Conservation (phyloP, 768 basidiomycete genomes). For the Kwoniella sp. region DNA sequence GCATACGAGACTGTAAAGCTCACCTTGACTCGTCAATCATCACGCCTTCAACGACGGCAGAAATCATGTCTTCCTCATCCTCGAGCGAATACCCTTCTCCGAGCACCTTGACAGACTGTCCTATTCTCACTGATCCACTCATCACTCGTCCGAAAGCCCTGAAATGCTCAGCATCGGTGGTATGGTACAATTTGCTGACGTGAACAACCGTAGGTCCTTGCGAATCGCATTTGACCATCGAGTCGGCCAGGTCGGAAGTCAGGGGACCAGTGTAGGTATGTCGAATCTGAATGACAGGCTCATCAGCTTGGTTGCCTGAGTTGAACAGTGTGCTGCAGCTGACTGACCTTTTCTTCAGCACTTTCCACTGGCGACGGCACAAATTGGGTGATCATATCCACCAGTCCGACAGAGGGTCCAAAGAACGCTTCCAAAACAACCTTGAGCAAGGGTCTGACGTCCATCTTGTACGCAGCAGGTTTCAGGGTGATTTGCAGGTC, state of each 20-base stretch:
- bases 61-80: slow-evolving; percentile 98
- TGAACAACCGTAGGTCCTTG: slow-evolving; percentile 91
- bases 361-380: slow-evolving; percentile 68
- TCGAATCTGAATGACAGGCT: slow-evolving; percentile 64
- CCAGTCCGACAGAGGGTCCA: slow-evolving; percentile 80
- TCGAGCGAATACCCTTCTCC: slow-evolving; percentile 98
- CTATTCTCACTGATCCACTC: slow-evolving; percentile 84
- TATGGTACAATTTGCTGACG: slow-evolving; percentile 90
- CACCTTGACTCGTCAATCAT: slow-evolving; percentile 91
- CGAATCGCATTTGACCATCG: slow-evolving; percentile 81
- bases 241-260: slow-evolving; percentile 71
- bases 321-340: background rate
- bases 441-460: slow-evolving; percentile 90
- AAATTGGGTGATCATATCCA: slow-evolving; percentile 88
- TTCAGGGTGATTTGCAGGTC: slow-evolving; percentile 81
- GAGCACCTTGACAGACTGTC: slow-evolving; percentile 86
- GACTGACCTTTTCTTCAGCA: slow-evolving; percentile 56
- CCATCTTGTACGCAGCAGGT: slow-evolving; percentile 97
- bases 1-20: slow-evolving; percentile 33
- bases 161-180: slow-evolving; percentile 94
- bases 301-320: slow-evolving; percentile 3
- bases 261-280: slow-evolving; percentile 86
- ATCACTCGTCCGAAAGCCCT: slow-evolving; percentile 92
- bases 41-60: slow-evolving; percentile 76
- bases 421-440: slow-evolving; percentile 95